A percentile compares a stretch with the other conserved stretches of the same genome.
These are phyloP conservation scores for Acanthamoeba sp. DNA, from an alignment of 208 protist genomes.

Conservation along the genomic window DNA sequence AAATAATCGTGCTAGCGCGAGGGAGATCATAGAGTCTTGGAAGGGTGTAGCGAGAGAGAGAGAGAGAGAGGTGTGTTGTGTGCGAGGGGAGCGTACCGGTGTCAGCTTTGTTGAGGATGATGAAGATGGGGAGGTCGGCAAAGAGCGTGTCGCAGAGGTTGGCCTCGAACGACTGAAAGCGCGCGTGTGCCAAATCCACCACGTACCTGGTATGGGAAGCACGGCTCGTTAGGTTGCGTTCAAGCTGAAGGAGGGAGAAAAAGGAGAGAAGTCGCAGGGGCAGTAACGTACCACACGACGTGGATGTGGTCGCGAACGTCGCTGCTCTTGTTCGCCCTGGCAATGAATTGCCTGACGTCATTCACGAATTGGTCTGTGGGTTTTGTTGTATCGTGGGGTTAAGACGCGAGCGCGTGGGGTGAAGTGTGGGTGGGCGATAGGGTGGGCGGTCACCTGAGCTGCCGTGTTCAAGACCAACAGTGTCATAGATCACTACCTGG, in stretches of 20 bases:
- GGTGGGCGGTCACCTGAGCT: background rate
- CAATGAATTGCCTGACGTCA: conserved; percentile 45
- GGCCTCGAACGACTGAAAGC: conserved; percentile 61
- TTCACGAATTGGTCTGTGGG: conserved; percentile 20
- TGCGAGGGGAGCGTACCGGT: background rate
- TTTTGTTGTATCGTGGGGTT: background rate
- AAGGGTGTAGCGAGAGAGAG: too few species aligned
- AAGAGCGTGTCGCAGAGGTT: conserved; percentile 49
- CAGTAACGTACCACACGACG: conserved; percentile 19
- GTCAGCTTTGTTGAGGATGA: conserved; percentile 60
- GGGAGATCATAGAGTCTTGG: too few species aligned
- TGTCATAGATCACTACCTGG: conserved; percentile 48
- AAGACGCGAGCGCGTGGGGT: too few species aligned
- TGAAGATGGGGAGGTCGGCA: conserved; percentile 32
- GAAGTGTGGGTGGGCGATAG: background rate
- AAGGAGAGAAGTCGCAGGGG: too few species aligned
- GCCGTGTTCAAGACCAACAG: conserved; percentile 42
- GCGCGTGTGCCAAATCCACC: conserved; percentile 57
- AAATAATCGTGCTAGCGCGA: too few species aligned
- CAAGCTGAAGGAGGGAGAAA: too few species aligned
- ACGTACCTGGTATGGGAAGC: background rate
- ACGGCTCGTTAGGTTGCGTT: background rate
- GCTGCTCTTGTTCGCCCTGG: background rate
- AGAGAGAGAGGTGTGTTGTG: background rate
- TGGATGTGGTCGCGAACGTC: conserved; percentile 60